Evolutionary conservation across 202 grass and related monocot species (phyloP).

Genomic region (Zizania palustris): DNA sequence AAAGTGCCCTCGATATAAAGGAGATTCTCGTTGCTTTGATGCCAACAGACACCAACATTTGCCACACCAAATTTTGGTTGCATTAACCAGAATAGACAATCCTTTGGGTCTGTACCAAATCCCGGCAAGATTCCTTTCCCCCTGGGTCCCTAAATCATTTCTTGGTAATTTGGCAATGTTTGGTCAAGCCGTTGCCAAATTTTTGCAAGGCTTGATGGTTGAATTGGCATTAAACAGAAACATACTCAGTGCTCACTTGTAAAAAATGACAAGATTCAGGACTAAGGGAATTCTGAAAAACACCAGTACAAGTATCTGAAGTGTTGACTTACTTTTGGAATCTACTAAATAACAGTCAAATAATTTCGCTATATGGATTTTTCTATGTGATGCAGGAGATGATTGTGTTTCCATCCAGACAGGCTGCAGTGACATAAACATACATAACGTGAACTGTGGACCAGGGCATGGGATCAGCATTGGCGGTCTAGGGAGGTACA

Average conservation of each 20-base stretch:
- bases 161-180: not conserved
- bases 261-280: not conserved
- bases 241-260: not conserved
- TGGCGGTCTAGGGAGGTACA: conserved; percentile 83
- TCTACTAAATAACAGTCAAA: not conserved
- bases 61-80: not conserved
- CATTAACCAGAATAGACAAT: not conserved
- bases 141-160: not conserved
- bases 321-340: not conserved
- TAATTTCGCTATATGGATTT: not conserved
- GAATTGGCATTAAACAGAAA: not conserved
- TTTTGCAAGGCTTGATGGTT: not conserved
- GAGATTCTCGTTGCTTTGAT: not conserved
- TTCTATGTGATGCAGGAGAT: conserved; percentile 58
- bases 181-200: not conserved
- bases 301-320: not conserved
- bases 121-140: not conserved
- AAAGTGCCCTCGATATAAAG: not conserved
- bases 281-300: conserved; percentile 17
- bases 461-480: conserved; percentile 97
- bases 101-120: not conserved
- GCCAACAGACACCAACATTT: not conserved
- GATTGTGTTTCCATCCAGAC: conserved; percentile 96
- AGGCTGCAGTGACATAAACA: conserved; percentile 74
- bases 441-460: conserved; percentile 88